These are phyloP conservation scores for Verticillium zaregamsianum DNA, from an alignment of 2,329 filamentous ascomycete species.

Conservation along the genomic window DNA sequence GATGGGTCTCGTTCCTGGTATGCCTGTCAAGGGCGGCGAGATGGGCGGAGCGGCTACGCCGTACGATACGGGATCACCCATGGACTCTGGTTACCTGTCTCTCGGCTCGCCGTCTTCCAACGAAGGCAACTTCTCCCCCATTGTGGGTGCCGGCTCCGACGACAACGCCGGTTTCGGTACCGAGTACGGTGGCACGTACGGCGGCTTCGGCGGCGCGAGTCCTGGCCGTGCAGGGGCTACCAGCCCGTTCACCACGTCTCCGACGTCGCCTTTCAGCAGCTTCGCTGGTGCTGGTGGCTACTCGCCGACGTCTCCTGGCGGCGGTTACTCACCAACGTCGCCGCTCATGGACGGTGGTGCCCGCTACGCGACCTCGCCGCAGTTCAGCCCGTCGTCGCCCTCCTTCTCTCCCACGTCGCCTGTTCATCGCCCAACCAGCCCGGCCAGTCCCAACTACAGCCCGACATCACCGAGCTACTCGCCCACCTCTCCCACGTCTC, in stretches of 20 bases:
- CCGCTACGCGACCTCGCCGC: slow-evolving; percentile 54
- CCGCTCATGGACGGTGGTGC: slow-evolving; percentile 52
- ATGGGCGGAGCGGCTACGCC: slow-evolving; percentile 86
- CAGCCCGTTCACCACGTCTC: slow-evolving; percentile 72
- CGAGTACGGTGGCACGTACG: slow-evolving; percentile 51
- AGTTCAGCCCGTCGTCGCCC: slow-evolving; percentile 60
- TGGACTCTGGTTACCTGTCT: slow-evolving; percentile 66
- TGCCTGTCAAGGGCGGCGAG: slow-evolving; percentile 70
- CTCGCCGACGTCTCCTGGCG: slow-evolving; percentile 72
- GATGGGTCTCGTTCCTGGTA: slow-evolving; percentile 75
- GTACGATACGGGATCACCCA: slow-evolving; percentile 83
- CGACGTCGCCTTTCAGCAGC: slow-evolving; percentile 59
- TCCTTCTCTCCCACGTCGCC: slow-evolving; percentile 62
- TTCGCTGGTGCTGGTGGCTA: slow-evolving; percentile 50
- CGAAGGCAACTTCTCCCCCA: slow-evolving; percentile 69
- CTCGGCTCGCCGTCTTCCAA: slow-evolving; percentile 52
- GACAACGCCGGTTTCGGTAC: slow-evolving; percentile 57
- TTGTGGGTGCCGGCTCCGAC: slow-evolving; percentile 71
- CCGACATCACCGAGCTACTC: slow-evolving; percentile 64
- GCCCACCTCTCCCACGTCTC: slow-evolving; percentile 54
- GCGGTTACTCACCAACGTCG: slow-evolving; percentile 74
- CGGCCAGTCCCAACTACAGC: slow-evolving; percentile 58
- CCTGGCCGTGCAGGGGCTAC: slow-evolving; percentile 53
- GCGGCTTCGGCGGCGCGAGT: slow-evolving; percentile 50
- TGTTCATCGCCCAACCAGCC: slow-evolving; percentile 50